Evolutionary conservation across 306 rosid genomes (phyloP), one percentile per base, ranked within the genome.

Genomic region (Quillaja saponaria): DNA sequence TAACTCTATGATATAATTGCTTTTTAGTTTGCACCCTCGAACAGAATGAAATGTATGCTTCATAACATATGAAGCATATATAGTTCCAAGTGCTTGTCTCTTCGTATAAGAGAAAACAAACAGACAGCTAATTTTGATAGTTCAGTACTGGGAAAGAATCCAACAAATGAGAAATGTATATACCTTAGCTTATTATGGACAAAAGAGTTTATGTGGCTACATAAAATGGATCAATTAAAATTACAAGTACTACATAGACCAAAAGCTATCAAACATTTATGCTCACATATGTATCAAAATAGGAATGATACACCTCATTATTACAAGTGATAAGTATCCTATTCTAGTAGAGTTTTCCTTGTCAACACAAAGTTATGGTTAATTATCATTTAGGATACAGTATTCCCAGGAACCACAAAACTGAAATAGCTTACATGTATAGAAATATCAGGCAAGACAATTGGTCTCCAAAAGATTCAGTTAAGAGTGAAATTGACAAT

Each of bases 181-280:
- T 25, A 25, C 31, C 31, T 25, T 4, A 25, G 31, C 31, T 25
- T 12, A 19, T 37, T 13, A 17, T 4, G 11, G 13, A 34, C 61
- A 61, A 6, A 7, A 55, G 14, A 31, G 69, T 48, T 11, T 15
- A 11, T 15, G 1, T 9, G 9, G 69, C 59, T 53, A 51, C 9
- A 38, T 18, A 16, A 44, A 58, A 58, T 12, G 37, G 41, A 13
- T 6, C 11, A 15, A 34, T 3, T 8, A n/a, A 9, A 8, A 34
- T 33, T n/a, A n/a, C n/a, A n/a, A n/a, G 33, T 18, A 28, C 6
- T 28, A 49, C 42, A 59, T 39, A 25, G 16, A 25, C 38, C 17
- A 50, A 49, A 46, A 69, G 21, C 61, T 47, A 61, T 55, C 71
- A 35, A 20, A 42, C n/a, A 55, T 39, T 54, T 45, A 46, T 49